These are phyloP conservation scores for Pyracantha coccinea DNA, from an alignment of 331 rosid genomes.

Conservation along the genomic window DNA sequence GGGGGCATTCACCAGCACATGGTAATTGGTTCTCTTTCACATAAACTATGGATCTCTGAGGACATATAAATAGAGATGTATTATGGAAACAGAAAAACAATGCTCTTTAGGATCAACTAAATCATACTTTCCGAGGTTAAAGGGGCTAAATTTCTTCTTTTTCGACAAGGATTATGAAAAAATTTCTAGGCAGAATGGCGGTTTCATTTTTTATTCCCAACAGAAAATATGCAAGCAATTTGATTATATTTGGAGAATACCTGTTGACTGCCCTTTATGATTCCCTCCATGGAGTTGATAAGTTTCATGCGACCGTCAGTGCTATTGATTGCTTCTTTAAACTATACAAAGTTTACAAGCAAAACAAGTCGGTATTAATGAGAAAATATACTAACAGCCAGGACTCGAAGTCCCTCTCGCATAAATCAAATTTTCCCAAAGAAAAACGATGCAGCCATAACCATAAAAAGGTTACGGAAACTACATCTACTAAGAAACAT, in stretches of 20 bases:
- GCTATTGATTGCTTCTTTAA: slow-evolving; percentile 81
- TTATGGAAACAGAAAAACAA: background rate
- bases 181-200: background rate
- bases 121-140: background rate
- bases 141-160: background rate
- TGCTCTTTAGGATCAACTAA: background rate
- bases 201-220: background rate
- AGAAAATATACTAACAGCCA: background rate
- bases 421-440: background rate
- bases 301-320: slow-evolving; percentile 63
- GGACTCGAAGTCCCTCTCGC: background rate
- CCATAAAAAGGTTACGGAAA: background rate
- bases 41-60: background rate
- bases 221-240: background rate
- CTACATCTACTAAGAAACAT: background rate
- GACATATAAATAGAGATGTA: background rate
- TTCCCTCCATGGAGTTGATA: slow-evolving; percentile 85
- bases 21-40: background rate
- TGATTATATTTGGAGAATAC: slow-evolving; percentile 24
- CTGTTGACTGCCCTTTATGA: slow-evolving; percentile 83
- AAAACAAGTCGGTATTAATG: background rate
- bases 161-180: background rate
- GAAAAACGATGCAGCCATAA: background rate
- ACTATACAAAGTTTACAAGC: slow-evolving; percentile 34
- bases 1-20: background rate